These are phyloP conservation scores for Orbilia quercus DNA, from an alignment of 2,329 filamentous ascomycete species.

Conservation along the genomic window DNA sequence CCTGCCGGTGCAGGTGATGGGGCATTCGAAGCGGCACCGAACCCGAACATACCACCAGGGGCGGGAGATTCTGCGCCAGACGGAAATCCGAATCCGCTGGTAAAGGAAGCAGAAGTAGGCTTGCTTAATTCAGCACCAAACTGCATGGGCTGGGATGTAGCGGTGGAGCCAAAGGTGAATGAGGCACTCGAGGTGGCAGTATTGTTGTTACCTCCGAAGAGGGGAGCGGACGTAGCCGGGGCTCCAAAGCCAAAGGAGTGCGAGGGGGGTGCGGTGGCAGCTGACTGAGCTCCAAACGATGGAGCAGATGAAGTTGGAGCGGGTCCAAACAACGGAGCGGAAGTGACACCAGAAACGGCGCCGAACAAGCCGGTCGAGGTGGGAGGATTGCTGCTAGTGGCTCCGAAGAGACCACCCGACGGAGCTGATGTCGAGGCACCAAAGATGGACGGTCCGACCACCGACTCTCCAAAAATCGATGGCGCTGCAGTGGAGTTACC, in stretches of 20 bases:
- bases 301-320: slow-evolving; percentile 28
- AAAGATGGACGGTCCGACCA: slow-evolving; percentile 25
- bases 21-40: slow-evolving; percentile 29
- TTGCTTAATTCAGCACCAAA: slow-evolving; percentile 37
- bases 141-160: slow-evolving; percentile 38
- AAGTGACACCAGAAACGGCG: slow-evolving; percentile 41
- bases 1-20: slow-evolving; percentile 25
- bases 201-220: slow-evolving; percentile 45
- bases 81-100: slow-evolving; percentile 27
- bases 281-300: slow-evolving; percentile 15
- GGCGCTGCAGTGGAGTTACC: slow-evolving; percentile 32
- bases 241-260: slow-evolving; percentile 35
- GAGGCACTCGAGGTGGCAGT: slow-evolving; percentile 40
- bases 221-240: slow-evolving; percentile 23
- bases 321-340: slow-evolving; percentile 38
- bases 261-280: slow-evolving; percentile 15
- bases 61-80: slow-evolving; percentile 22
- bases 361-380: slow-evolving; percentile 46
- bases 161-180: slow-evolving; percentile 51
- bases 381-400: slow-evolving; percentile 36
- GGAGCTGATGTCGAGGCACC: slow-evolving; percentile 27
- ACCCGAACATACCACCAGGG: slow-evolving; percentile 21
- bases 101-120: slow-evolving; percentile 41
- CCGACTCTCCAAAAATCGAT: slow-evolving; percentile 25
- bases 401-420: slow-evolving; percentile 23